These are phyloP conservation scores for Cokeromyces recurvatus DNA, from an alignment of 371 early-diverging fungal species.

Conservation along the genomic window DNA sequence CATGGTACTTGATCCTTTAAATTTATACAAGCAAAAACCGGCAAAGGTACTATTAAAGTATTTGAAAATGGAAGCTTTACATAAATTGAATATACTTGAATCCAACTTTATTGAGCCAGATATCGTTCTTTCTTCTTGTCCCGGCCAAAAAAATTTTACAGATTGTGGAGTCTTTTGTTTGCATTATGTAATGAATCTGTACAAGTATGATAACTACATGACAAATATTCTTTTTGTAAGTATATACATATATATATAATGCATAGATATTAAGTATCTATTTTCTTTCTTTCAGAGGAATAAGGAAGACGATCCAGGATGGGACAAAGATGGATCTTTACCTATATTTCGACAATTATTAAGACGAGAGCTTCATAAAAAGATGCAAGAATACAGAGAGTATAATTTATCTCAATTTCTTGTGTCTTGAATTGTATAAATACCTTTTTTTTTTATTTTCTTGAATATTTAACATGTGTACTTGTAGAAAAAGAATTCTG, in stretches of 20 bases:
- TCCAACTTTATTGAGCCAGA: conserved; percentile 6
- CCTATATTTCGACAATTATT: neutral
- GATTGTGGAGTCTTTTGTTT: conserved; percentile 21
- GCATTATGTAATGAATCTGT: conserved; percentile 10
- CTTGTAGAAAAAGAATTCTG: too few relatives aligned
- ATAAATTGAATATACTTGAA: conserved; percentile 1
- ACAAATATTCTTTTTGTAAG: conserved; percentile 10
- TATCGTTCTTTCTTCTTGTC: conserved; percentile 1
- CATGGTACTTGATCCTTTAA: conserved; percentile 10
- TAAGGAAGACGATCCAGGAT: neutral
- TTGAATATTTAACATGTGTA: too few relatives aligned
- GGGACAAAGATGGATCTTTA: neutral
- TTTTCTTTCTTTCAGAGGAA: neutral
- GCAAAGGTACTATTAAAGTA: conserved; percentile 1
- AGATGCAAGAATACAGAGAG: neutral
- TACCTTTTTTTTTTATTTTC: too few relatives aligned
- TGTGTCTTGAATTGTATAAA: too few relatives aligned
- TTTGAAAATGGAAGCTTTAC: conserved; percentile 11
- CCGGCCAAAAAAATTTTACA: conserved; percentile 13
- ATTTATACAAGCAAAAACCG: neutral
- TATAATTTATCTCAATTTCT: too few relatives aligned
- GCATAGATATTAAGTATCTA: neutral
- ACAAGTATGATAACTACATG: conserved; percentile 1
- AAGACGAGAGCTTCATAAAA: neutral
- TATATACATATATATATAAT: neutral